phyloP scores from a whole-genome alignment of 2,329 filamentous ascomycete genomes.

The Cladosporium sp. region DNA sequence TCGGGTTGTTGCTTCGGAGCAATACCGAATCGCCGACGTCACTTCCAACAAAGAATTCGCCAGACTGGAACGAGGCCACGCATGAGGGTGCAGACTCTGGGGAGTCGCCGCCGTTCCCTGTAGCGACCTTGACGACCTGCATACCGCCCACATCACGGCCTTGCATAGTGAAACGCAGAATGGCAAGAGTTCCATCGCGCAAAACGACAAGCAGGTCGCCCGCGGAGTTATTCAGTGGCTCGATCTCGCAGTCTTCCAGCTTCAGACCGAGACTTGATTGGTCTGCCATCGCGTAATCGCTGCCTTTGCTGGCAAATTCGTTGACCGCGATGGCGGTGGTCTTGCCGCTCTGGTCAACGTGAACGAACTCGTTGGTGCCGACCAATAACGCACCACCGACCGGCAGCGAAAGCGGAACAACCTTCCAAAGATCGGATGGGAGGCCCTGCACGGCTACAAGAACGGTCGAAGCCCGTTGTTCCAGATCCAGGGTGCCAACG shows the following conservation, averaged over 20 bases:
- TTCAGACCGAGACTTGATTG: conserved; percentile 74
- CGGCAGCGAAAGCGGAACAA: conserved; percentile 75
- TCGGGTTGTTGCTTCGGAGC: conserved; percentile 69
- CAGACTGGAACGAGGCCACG: conserved; percentile 58
- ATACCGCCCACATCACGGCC: conserved; percentile 87
- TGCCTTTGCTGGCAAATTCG: conserved; percentile 74
- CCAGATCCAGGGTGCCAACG: conserved; percentile 89
- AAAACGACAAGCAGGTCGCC: conserved; percentile 83
- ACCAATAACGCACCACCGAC: conserved; percentile 84
- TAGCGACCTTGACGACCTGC: conserved; percentile 59
- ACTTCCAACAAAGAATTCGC: conserved; percentile 65
- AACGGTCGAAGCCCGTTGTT: conserved; percentile 87
- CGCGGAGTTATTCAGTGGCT: conserved; percentile 66
- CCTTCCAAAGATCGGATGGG: conserved; percentile 78
- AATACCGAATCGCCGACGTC: conserved; percentile 76
- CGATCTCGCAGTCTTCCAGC: conserved; percentile 73
- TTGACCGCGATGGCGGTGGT: conserved; percentile 90
- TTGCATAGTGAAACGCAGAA: conserved; percentile 78
- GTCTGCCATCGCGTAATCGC: conserved; percentile 77
- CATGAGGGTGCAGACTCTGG: conserved; percentile 62
- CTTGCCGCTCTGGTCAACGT: conserved; percentile 93
- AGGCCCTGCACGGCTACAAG: conserved; percentile 80
- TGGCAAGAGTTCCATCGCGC: conserved; percentile 64
- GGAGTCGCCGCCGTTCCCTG: conserved; percentile 57
- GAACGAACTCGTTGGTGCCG: conserved; percentile 84